Conservation (phyloP, 495 filamentous ascomycete genomes). For the Daldinia childiae region DNA sequence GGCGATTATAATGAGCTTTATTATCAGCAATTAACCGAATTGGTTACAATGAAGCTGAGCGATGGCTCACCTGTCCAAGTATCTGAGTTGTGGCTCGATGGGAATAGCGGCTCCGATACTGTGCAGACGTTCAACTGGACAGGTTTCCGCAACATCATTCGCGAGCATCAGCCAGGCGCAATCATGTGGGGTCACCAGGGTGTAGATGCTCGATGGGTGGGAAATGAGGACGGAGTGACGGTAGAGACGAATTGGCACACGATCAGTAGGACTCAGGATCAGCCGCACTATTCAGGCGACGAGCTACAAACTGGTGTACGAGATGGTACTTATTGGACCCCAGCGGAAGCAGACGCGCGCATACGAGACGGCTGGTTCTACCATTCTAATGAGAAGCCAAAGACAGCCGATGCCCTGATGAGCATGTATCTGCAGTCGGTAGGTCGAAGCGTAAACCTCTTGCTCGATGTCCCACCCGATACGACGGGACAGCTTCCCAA, state of each 20-base stretch:
- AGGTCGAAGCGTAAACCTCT: slow-evolving; percentile 40
- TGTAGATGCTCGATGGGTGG: slow-evolving; percentile 45
- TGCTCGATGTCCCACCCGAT: slow-evolving; percentile 46
- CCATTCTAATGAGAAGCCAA: slow-evolving; percentile 39
- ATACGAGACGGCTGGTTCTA: slow-evolving; percentile 45
- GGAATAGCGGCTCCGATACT: slow-evolving; percentile 40
- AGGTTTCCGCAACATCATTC: slow-evolving; percentile 42
- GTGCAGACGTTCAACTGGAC: slow-evolving; percentile 46
- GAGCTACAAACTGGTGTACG: slow-evolving; percentile 39
- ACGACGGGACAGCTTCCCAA: slow-evolving; percentile 38
- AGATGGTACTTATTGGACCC: slow-evolving; percentile 42
- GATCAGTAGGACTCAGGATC: slow-evolving; percentile 42
- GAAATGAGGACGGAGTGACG: slow-evolving; percentile 43
- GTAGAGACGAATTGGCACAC: slow-evolving; percentile 44
- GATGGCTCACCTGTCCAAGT: slow-evolving; percentile 35
- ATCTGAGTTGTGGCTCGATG: slow-evolving; percentile 45
- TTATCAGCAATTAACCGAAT: slow-evolving; percentile 39
- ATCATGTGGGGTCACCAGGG: slow-evolving; percentile 47
- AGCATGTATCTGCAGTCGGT: slow-evolving; percentile 44
- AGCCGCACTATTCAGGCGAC: slow-evolving; percentile 35
- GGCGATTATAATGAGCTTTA: slow-evolving; percentile 53
- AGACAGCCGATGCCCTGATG: slow-evolving; percentile 39
- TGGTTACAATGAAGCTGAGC: slow-evolving; percentile 32
- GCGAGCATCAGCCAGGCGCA: slow-evolving; percentile 38
- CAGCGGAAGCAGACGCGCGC: slow-evolving; percentile 43